Percentiles rank a stretch among this genome's conserved stretches.
These are phyloP conservation scores for Tolypocladium nubicola DNA, from an alignment of 2,329 filamentous ascomycete species.

Conservation along the genomic window DNA sequence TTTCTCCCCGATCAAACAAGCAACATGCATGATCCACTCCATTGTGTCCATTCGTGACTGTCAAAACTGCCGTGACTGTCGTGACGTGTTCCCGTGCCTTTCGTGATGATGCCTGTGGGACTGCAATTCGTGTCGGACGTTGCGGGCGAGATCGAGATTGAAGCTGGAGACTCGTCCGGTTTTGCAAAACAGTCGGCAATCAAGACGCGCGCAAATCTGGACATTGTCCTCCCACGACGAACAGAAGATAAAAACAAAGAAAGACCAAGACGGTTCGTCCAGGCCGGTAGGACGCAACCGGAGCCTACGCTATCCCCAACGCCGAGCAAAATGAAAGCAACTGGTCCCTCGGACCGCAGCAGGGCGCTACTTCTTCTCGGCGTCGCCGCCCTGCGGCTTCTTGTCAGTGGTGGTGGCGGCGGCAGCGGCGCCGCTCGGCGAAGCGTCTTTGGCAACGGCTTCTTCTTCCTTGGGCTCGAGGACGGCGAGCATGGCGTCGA, in stretches of 20 bases:
- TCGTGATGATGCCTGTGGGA: background rate
- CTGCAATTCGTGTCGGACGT: background rate
- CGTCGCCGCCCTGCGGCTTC: background rate
- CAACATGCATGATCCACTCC: background rate
- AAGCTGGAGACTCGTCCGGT: background rate
- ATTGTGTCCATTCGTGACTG: background rate
- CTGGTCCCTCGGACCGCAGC: too few relatives aligned
- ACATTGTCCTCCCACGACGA: background rate
- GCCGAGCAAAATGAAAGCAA: background rate
- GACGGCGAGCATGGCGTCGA: conserved; percentile 43
- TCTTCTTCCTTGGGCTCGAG: conserved; percentile 22
- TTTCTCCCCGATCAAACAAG: background rate
- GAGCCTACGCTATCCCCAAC: background rate
- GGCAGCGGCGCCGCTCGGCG: background rate
- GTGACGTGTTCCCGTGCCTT: background rate
- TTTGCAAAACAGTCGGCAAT: background rate
- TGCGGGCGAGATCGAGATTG: background rate
- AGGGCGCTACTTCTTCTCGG: background rate
- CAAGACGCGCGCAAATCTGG: background rate
- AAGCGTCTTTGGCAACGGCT: conserved; percentile 1
- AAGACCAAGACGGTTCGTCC: background rate
- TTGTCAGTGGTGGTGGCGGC: background rate
- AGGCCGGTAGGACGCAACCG: background rate
- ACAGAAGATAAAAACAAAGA: background rate
- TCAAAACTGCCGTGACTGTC: background rate